Conservation (phyloP, 2,329 filamentous ascomycete genomes). For the Aspergillus alliaceus region DNA sequence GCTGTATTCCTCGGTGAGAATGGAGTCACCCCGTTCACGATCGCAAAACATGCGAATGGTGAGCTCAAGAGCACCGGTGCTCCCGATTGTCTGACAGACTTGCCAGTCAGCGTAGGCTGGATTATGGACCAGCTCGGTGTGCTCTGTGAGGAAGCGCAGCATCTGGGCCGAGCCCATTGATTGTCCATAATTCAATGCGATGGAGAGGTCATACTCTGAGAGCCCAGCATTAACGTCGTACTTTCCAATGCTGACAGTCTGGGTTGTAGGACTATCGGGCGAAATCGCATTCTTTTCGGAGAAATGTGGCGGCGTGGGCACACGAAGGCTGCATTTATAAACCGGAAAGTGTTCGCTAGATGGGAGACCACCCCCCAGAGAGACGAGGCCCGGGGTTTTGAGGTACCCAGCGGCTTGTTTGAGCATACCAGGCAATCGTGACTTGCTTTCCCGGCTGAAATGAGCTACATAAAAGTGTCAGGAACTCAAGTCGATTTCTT, state of each 20-base stretch:
- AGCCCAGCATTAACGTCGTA: not conserved
- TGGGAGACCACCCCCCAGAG: not conserved
- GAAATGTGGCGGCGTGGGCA: not conserved
- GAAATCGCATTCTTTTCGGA: not conserved
- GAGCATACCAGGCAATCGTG: not conserved
- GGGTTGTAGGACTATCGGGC: not conserved
- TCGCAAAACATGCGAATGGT: not conserved
- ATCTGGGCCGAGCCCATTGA: slow-evolving; percentile 77
- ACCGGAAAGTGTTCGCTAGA: not conserved
- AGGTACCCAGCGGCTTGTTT: not conserved
- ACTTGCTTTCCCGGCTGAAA: not conserved
- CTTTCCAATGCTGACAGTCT: not conserved
- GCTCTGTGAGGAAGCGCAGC: slow-evolving; percentile 81
- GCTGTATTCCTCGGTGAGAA: not conserved
- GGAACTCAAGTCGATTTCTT: not conserved
- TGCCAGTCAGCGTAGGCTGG: slow-evolving; percentile 59
- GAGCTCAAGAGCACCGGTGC: not conserved
- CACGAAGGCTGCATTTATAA: not conserved
- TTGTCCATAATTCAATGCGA: slow-evolving; percentile 84
- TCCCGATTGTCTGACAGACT: not conserved
- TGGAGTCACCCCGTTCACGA: not conserved
- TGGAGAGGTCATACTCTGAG: slow-evolving; percentile 64
- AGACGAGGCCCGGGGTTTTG: slow-evolving; percentile 24
- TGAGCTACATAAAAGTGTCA: not conserved
- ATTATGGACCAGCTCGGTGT: slow-evolving; percentile 79